Percentiles rank a stretch among this genome's conserved stretches.
Conservation (phyloP, 441 rosid species). For the Pelargonium myrrhifolium region DNA sequence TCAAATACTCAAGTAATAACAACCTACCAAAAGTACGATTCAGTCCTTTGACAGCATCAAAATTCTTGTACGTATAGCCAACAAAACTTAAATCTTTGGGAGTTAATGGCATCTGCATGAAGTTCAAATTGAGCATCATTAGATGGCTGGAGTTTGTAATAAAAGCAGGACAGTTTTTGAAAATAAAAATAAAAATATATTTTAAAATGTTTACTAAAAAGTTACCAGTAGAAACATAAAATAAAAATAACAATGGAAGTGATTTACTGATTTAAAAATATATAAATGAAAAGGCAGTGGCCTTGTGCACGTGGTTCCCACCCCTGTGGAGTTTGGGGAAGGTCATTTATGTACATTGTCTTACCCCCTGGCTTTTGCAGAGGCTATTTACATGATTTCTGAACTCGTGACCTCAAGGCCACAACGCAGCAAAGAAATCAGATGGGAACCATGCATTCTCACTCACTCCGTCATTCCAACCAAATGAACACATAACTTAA, state of each 20-base stretch:
- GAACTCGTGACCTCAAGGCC: too few relatives aligned
- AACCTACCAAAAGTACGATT: constrained; percentile 56
- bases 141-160: not conserved
- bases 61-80: constrained; percentile 96
- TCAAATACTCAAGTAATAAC: constrained; percentile 12
- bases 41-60: constrained; percentile 84
- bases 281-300: too few relatives aligned
- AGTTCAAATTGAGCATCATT: constrained; percentile 16
- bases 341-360: too few relatives aligned
- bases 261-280: too few relatives aligned
- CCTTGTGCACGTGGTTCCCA: too few relatives aligned
- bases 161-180: not conserved
- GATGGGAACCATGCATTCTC: not conserved
- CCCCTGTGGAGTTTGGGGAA: too few relatives aligned
- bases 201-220: not conserved
- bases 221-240: not conserved
- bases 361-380: too few relatives aligned
- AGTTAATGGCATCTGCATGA: constrained; percentile 63
- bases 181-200: not conserved
- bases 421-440: too few relatives aligned
- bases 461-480: constrained; percentile 1
- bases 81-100: constrained; percentile 93
- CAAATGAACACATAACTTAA: not conserved
- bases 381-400: too few relatives aligned
- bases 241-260: not conserved